Conservation (phyloP, 345 rosid genomes). For the Salix viminalis region DNA sequence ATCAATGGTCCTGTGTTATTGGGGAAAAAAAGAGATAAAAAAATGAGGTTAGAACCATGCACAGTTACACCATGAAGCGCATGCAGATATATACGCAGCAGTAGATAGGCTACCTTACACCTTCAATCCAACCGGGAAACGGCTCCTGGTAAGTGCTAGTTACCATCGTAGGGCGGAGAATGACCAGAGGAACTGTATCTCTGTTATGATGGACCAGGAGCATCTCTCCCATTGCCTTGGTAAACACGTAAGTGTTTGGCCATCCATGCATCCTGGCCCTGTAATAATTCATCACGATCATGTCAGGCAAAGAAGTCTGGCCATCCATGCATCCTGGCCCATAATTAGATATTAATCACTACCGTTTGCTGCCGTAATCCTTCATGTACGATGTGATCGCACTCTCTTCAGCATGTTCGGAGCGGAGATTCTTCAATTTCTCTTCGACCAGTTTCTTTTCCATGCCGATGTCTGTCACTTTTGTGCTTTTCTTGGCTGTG, state of each 20-base stretch:
- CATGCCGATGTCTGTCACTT: constrained; percentile 38
- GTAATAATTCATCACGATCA: not conserved
- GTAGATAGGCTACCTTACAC: not conserved
- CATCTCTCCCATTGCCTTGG: constrained; percentile 27
- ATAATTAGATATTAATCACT: too few relatives aligned
- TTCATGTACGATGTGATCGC: constrained; percentile 42
- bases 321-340: too few relatives aligned
- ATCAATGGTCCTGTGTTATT: constrained; percentile 9
- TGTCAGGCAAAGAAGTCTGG: too few relatives aligned
- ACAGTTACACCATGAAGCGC: too few relatives aligned
- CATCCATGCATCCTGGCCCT: constrained; percentile 18
- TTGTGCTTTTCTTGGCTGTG: constrained; percentile 44
- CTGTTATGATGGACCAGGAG: not conserved
- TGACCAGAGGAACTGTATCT: constrained; percentile 5
- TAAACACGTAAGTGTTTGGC: constrained; percentile 24
- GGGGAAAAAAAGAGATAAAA: too few relatives aligned
- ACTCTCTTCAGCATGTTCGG: constrained; percentile 30
- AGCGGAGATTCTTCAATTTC: constrained; percentile 37
- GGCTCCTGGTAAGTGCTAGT: constrained; percentile 12
- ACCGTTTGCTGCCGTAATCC: constrained; percentile 61
- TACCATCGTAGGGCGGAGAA: constrained; percentile 17
- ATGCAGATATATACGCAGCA: too few relatives aligned
- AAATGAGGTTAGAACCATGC: too few relatives aligned
- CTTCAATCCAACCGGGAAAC: constrained; percentile 22
- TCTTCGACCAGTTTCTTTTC: constrained; percentile 44